phyloP scores from a whole-genome alignment of 306 rosid species.

The Urtica urens region DNA sequence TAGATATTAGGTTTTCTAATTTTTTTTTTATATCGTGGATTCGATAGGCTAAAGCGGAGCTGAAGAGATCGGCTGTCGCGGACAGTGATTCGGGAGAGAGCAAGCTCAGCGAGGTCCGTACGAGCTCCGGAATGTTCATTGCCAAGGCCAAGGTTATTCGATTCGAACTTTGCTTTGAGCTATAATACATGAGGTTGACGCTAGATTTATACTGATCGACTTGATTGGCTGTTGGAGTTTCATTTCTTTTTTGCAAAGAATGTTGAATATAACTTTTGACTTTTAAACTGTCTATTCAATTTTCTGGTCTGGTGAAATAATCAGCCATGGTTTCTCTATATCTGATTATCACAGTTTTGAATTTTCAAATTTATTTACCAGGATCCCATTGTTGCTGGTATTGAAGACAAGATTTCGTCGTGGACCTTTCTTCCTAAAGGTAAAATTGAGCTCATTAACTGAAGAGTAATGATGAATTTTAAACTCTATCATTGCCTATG shows the following conservation, averaged over 20 bases:
- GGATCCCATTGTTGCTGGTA: slow-evolving; percentile 87
- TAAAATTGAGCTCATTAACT: slow-evolving; percentile 25
- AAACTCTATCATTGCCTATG: no score
- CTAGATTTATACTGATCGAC: no score
- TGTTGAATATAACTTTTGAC: not conserved
- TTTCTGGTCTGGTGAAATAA: no score
- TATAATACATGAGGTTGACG: not conserved
- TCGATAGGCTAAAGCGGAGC: slow-evolving; percentile 77
- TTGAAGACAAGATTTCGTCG: slow-evolving; percentile 86
- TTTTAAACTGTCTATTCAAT: not conserved
- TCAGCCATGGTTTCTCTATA: no score
- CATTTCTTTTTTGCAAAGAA: not conserved
- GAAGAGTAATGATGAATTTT: no score
- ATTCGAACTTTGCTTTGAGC: not conserved
- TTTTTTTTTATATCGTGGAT: not conserved
- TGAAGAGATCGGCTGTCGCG: slow-evolving; percentile 92
- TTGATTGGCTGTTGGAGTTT: no score
- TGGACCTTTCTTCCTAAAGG: slow-evolving; percentile 99
- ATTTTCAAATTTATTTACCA: slow-evolving; percentile 21
- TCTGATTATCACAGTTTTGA: no score
- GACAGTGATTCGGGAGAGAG: slow-evolving; percentile 65
- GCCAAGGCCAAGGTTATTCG: slow-evolving; percentile 61
- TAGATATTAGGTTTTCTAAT: not conserved
- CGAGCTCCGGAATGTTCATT: slow-evolving; percentile 96
- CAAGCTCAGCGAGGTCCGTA: slow-evolving; percentile 71